Evolutionary conservation across 108 stramenopile species (phyloP).

Genomic region (Parmales sp.): DNA sequence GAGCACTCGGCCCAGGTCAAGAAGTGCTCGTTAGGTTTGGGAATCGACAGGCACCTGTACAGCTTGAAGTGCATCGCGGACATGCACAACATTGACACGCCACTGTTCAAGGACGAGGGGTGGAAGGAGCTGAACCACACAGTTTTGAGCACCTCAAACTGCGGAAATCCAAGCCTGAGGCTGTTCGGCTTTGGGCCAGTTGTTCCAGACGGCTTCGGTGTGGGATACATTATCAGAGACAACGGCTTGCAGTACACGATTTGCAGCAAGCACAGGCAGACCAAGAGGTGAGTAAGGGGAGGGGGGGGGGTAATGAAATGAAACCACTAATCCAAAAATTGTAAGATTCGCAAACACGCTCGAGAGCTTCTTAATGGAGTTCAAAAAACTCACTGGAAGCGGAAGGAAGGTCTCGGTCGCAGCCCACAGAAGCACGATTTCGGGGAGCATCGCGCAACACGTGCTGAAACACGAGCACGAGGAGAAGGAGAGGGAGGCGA

Average conservation of each 20-base stretch:
- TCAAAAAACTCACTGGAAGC: neutral
- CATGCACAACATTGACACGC: slow-evolving; percentile 34
- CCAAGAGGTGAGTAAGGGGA: no score
- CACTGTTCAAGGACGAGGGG: slow-evolving; percentile 53
- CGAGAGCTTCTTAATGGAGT: neutral
- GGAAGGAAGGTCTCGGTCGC: neutral
- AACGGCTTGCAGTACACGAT: slow-evolving; percentile 55
- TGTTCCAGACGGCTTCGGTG: slow-evolving; percentile 55
- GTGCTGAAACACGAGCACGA: no score
- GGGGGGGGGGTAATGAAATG: no score
- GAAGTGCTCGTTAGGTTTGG: slow-evolving; percentile 54
- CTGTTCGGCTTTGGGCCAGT: slow-evolving; percentile 77
- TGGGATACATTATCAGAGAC: slow-evolving; percentile 80
- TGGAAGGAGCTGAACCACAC: slow-evolving; percentile 69
- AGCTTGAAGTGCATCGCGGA: slow-evolving; percentile 68
- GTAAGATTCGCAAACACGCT: slow-evolving; percentile 8
- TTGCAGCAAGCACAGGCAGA: slow-evolving; percentile 68
- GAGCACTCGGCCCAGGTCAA: slow-evolving; percentile 54
- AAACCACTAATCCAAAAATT: no score
- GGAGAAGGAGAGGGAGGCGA: no score
- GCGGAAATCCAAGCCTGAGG: slow-evolving; percentile 70
- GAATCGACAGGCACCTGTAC: slow-evolving; percentile 69
- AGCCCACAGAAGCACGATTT: neutral
- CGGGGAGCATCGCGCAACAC: neutral
- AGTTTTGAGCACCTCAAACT: slow-evolving; percentile 68